Evolutionary conservation across 192 early-diverging fungal species (phyloP).

Genomic region (Coemansia sp.): DNA sequence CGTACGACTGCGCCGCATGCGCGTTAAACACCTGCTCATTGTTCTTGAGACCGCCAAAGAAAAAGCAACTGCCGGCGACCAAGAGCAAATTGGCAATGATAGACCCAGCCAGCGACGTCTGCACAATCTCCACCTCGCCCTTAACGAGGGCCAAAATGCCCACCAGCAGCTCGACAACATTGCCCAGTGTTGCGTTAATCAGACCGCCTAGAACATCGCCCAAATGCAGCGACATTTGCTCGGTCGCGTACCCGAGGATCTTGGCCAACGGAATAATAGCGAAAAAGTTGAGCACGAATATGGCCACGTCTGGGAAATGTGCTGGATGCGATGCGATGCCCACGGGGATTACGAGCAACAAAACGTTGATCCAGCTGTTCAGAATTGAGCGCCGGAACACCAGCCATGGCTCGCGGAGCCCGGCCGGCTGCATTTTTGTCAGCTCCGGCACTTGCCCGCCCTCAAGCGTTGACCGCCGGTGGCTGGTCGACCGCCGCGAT

Average conservation of each 20-base stretch:
- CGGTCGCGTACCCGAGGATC: constrained; percentile 71
- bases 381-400: constrained; percentile 56
- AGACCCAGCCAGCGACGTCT: constrained; percentile 86
- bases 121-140: constrained; percentile 78
- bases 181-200: constrained; percentile 78
- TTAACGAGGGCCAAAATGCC: constrained; percentile 77
- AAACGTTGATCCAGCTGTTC: constrained; percentile 66
- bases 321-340: constrained; percentile 65
- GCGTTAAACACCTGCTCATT: constrained; percentile 69
- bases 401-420: constrained; percentile 43
- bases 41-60: constrained; percentile 77
- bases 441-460: background rate
- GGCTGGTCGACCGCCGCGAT: constrained; percentile 38
- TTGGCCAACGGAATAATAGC: constrained; percentile 92
- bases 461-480: constrained; percentile 1
- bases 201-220: constrained; percentile 78
- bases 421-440: constrained; percentile 25
- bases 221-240: constrained; percentile 63
- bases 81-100: constrained; percentile 86
- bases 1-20: constrained; percentile 74
- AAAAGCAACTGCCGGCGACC: constrained; percentile 84
- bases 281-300: constrained; percentile 86
- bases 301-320: constrained; percentile 63
- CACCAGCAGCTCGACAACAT: constrained; percentile 85
- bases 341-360: constrained; percentile 77